These are phyloP conservation scores for Bipolaris gigantea DNA, from an alignment of 2,329 filamentous ascomycete species.

Conservation along the genomic window DNA sequence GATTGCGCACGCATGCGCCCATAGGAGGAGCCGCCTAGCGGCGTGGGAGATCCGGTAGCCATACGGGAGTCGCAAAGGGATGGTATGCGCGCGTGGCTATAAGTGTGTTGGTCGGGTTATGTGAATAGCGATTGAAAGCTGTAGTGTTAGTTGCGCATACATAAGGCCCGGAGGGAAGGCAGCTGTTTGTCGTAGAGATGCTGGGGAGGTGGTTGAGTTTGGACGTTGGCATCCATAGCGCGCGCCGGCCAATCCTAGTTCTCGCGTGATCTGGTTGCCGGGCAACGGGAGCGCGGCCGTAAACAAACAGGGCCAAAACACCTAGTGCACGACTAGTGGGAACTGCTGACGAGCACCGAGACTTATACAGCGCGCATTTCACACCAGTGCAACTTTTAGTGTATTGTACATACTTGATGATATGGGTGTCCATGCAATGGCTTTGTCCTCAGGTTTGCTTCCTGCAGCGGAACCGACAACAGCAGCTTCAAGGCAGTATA, in stretches of 20 bases:
- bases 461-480: background rate
- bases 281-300: conserved; percentile 21
- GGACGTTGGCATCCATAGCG: conserved; percentile 25
- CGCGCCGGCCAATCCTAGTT: conserved; percentile 23
- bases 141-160: conserved; percentile 45
- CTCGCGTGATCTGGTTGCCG: conserved; percentile 33
- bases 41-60: conserved; percentile 47
- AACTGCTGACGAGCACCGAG: background rate
- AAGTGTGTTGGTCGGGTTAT: conserved; percentile 21
- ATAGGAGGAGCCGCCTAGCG: conserved; percentile 42
- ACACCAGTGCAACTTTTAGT: background rate
- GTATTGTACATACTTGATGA: background rate
- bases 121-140: conserved; percentile 45
- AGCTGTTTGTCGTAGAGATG: conserved; percentile 43
- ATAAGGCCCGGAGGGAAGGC: conserved; percentile 38
- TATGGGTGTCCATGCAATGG: background rate
- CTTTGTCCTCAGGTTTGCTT: background rate
- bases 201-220: conserved; percentile 25
- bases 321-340: background rate
- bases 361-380: background rate
- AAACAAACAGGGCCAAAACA: conserved; percentile 14
- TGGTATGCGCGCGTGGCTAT: conserved; percentile 24
- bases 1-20: conserved; percentile 44
- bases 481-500: background rate
- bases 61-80: conserved; percentile 29